phyloP scores from a whole-genome alignment of 2,329 filamentous ascomycete species.

The Calonectria pteridis region DNA sequence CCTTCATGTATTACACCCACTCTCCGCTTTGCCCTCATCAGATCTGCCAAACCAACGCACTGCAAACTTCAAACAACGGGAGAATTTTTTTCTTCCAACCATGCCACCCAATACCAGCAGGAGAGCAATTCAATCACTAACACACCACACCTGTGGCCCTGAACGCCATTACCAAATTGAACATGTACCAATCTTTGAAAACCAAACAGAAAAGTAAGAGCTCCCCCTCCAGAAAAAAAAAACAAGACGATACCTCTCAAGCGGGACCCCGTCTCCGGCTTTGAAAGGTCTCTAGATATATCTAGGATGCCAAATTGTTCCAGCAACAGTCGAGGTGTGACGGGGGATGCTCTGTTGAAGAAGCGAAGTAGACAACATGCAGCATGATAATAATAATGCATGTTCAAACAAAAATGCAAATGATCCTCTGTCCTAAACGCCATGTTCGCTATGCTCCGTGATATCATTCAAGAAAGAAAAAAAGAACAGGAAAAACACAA shows the following conservation, averaged over 20 bases:
- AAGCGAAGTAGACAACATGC: conserved; percentile 32
- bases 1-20: conserved; percentile 38
- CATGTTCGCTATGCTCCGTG: conserved; percentile 56
- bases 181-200: conserved; percentile 18
- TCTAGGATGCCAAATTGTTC: conserved; percentile 9
- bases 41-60: conserved; percentile 19
- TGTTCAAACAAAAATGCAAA: conserved; percentile 41
- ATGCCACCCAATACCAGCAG: conserved; percentile 25
- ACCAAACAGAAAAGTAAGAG: conserved; percentile 15
- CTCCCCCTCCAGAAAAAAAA: conserved; percentile 21
- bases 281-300: conserved; percentile 29
- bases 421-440: conserved; percentile 49
- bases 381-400: conserved; percentile 32
- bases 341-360: conserved; percentile 26
- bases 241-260: conserved; percentile 29
- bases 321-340: conserved; percentile 10
- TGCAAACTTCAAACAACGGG: conserved; percentile 26
- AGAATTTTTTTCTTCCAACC: conserved; percentile 42
- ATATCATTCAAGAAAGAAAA: conserved; percentile 39
- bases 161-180: conserved; percentile 36
- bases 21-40: conserved; percentile 22
- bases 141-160: conserved; percentile 20
- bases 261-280: conserved; percentile 22
- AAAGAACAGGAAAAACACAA: conserved; percentile 27
- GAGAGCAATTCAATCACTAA: conserved; percentile 28